A percentile compares a stretch with the other conserved stretches of the same genome.
Conservation (phyloP, 129 eudicot genomes). For the Centella asiatica region DNA sequence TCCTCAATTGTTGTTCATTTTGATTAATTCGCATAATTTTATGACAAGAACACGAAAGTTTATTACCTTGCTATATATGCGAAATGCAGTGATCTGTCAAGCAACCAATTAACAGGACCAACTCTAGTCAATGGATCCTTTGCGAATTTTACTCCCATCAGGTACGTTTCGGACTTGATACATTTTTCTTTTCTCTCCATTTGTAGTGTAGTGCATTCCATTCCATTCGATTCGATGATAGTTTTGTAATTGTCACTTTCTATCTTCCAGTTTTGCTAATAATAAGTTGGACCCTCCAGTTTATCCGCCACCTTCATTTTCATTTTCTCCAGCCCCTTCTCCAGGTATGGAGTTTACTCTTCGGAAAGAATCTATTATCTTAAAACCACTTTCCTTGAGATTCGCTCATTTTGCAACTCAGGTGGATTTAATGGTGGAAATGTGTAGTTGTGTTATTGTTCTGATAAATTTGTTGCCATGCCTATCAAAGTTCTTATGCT, state of each 20-base stretch:
- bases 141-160: conserved; percentile 48
- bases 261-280: conserved; percentile 56
- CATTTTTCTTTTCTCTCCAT: not conserved
- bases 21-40: conserved; percentile 1
- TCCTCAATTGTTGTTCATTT: not conserved
- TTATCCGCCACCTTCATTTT: conserved; percentile 66
- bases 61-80: not conserved
- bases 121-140: conserved; percentile 70
- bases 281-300: conserved; percentile 47
- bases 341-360: conserved; percentile 34
- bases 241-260: conserved; percentile 14
- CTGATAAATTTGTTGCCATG: no score
- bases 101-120: conserved; percentile 44
- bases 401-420: no score
- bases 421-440: no score
- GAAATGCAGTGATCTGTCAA: conserved; percentile 65
- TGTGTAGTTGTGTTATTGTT: no score
- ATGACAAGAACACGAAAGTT: not conserved
- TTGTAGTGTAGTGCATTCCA: not conserved
- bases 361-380: no score
- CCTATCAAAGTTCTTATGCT: no score
- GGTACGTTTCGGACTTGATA: conserved; percentile 34
- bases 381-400: no score
- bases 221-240: not conserved
- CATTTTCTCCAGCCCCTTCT: no score